Conservation (phyloP, 129 eudicot species). For the Erigeron canadensis region DNA sequence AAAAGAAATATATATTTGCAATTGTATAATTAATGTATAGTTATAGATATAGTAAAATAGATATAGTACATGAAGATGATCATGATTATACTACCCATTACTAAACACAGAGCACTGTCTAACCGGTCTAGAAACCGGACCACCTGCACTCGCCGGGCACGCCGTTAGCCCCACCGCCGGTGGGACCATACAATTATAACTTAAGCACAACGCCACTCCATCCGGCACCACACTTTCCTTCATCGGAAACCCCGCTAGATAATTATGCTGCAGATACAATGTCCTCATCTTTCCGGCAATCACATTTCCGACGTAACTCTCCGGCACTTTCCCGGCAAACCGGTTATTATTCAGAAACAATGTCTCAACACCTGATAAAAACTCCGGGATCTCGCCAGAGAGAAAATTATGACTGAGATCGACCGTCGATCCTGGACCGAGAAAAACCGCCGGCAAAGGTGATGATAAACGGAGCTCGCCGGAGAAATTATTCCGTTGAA, state of each 20-base stretch:
- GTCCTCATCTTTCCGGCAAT: constrained; percentile 44
- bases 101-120: constrained; percentile 54
- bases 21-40: too few species aligned
- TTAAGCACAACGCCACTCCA: constrained; percentile 53
- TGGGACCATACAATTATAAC: constrained; percentile 70
- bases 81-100: constrained; percentile 18
- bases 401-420: constrained; percentile 72
- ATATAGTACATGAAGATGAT: constrained; percentile 16
- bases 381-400: constrained; percentile 42
- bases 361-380: constrained; percentile 40
- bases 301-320: constrained; percentile 42
- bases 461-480: constrained; percentile 34
- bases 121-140: constrained; percentile 58
- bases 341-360: constrained; percentile 58
- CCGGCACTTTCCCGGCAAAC: constrained; percentile 52
- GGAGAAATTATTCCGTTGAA: constrained; percentile 77
- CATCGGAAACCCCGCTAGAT: constrained; percentile 46
- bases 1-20: too few species aligned
- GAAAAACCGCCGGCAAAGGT: constrained; percentile 11
- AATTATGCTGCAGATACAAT: constrained; percentile 69
- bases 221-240: constrained; percentile 45
- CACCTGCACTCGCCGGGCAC: constrained; percentile 75
- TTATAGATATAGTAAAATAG: neutral
- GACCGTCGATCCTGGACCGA: constrained; percentile 51
- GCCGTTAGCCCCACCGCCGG: constrained; percentile 55